Percentiles rank a stretch among this genome's conserved stretches.
These are phyloP conservation scores for Toxoplasma gondii DNA, from an alignment of 169 alveolate species.

Conservation along the genomic window DNA sequence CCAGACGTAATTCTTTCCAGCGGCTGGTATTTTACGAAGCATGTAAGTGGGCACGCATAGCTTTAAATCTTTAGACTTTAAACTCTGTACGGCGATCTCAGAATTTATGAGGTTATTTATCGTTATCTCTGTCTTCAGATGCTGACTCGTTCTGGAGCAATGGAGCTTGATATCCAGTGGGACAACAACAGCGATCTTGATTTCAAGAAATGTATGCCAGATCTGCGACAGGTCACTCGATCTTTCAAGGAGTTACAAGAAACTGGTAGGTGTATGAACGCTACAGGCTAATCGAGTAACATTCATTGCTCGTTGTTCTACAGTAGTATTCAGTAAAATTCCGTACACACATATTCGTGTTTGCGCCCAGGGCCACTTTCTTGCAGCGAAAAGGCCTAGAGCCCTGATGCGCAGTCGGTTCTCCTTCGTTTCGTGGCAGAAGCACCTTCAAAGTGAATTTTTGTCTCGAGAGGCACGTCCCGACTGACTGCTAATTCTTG, in stretches of 20 bases:
- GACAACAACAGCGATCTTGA: background rate
- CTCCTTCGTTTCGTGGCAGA: too few relatives aligned
- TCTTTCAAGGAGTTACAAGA: slow-evolving; percentile 1
- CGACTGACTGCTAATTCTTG: background rate
- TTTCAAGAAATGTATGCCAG: slow-evolving; percentile 21
- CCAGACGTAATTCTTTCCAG: background rate
- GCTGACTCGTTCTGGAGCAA: background rate
- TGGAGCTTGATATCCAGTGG: background rate
- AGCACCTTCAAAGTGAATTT: too few relatives aligned
- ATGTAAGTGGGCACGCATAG: background rate
- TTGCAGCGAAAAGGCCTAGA: too few relatives aligned
- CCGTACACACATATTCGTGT: too few relatives aligned
- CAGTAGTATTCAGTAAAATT: too few relatives aligned
- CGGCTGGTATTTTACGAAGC: slow-evolving; percentile 19
- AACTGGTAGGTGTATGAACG: background rate
- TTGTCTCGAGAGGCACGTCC: too few relatives aligned
- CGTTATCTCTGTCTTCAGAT: background rate
- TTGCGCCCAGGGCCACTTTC: too few relatives aligned
- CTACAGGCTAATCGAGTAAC: background rate
- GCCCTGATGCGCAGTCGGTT: too few relatives aligned
- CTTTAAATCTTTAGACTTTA: background rate
- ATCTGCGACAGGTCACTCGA: background rate
- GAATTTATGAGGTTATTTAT: too few relatives aligned
- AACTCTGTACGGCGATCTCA: too few relatives aligned
- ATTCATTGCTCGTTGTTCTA: too few relatives aligned